Evolutionary conservation across 148 eudicot genomes (phyloP).

Genomic region (Arctostaphylos glauca): DNA sequence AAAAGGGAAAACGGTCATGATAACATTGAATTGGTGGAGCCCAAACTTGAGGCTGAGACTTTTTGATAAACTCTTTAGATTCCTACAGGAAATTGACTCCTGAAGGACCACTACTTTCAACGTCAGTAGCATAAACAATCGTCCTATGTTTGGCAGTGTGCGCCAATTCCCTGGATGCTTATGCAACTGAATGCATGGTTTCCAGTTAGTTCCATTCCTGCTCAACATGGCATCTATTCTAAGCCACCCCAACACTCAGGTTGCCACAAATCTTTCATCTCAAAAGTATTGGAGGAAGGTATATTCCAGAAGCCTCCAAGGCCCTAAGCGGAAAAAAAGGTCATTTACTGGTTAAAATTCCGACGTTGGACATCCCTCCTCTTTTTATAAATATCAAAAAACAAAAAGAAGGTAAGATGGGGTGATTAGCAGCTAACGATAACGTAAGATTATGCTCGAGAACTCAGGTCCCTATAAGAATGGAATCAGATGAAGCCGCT

Average conservation of each 20-base stretch:
- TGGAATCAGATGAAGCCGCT: neutral
- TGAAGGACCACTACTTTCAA: neutral
- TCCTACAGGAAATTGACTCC: neutral
- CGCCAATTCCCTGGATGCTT: neutral
- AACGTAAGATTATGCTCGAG: neutral
- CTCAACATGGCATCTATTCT: neutral
- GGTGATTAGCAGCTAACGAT: neutral
- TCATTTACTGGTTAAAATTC: too few relatives aligned
- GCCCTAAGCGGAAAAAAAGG: neutral
- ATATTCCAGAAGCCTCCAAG: neutral
- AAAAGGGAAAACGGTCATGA: neutral
- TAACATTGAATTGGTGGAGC: neutral
- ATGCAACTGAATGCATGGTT: neutral
- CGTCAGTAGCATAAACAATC: neutral
- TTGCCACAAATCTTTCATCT: neutral
- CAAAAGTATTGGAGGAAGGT: neutral
- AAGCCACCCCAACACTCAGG: neutral
- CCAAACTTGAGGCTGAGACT: neutral
- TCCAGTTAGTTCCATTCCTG: neutral
- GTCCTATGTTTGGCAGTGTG: neutral
- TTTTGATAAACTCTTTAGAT: neutral
- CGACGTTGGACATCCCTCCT: too few relatives aligned
- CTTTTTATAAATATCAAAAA: too few relatives aligned
- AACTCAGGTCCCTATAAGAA: constrained; percentile 1
- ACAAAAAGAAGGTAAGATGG: neutral